These are phyloP conservation scores for Bjerkandera adusta DNA, from an alignment of 1,284 basidiomycete genomes.

Conservation along the genomic window DNA sequence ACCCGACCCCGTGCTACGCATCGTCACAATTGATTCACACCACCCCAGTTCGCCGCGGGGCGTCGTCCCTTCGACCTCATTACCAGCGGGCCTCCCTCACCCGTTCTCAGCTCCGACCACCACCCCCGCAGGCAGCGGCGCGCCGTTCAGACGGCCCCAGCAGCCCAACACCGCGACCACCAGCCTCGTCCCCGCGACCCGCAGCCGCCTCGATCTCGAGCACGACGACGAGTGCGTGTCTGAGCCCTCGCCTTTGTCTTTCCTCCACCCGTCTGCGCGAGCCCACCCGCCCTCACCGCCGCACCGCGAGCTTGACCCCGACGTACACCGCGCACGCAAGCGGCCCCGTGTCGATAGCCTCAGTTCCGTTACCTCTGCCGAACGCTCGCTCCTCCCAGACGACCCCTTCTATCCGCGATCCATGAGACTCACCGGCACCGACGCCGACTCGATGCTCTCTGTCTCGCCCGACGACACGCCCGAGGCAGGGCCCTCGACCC, in stretches of 20 bases:
- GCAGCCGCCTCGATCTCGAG: conserved; percentile 62
- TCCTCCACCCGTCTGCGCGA: conserved; percentile 25
- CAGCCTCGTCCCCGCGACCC: conserved; percentile 58
- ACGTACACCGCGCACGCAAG: conserved; percentile 59
- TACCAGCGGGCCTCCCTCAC: conserved; percentile 41
- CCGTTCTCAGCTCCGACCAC: conserved; percentile 28
- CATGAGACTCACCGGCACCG: conserved; percentile 60
- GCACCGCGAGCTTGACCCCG: conserved; percentile 39
- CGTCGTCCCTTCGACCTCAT: conserved; percentile 43
- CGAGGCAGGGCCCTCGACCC: conserved; percentile 52
- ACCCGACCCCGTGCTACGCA: conserved; percentile 4
- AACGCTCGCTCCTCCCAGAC: conserved; percentile 30
- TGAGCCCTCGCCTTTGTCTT: conserved; percentile 29
- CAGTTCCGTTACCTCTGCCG: conserved; percentile 28
- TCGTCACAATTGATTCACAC: conserved; percentile 70
- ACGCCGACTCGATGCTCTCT: conserved; percentile 49
- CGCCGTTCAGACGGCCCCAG: conserved; percentile 26
- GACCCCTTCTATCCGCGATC: conserved; percentile 24
- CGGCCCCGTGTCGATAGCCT: conserved; percentile 60
- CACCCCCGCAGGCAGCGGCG: conserved; percentile 14
- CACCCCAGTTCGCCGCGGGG: conserved; percentile 55
- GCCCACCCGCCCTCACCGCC: conserved; percentile 17
- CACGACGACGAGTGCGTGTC: conserved; percentile 45
- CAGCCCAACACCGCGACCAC: conserved; percentile 25
- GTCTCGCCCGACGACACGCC: conserved; percentile 43